Evolutionary conservation across 2,329 filamentous ascomycete species (phyloP).

Genomic region (Capronia americana): DNA sequence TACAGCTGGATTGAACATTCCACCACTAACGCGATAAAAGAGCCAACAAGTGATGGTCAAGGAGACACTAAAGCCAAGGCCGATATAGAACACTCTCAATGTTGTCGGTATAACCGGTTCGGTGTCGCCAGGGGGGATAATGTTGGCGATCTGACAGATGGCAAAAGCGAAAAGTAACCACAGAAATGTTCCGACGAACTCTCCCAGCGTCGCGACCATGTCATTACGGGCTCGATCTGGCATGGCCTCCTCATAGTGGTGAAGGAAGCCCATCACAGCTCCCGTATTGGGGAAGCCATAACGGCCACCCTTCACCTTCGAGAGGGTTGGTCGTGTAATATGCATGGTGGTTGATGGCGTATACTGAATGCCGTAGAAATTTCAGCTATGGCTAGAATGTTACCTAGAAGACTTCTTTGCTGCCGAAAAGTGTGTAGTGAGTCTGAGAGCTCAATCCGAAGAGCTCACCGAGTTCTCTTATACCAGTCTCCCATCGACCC

Average conservation of each 20-base stretch:
- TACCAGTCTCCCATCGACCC: background rate
- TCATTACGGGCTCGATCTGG: background rate
- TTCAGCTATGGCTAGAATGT: background rate
- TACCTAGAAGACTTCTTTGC: background rate
- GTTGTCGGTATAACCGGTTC: slow-evolving; percentile 7
- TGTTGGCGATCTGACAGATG: slow-evolving; percentile 10
- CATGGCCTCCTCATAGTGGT: slow-evolving; percentile 1
- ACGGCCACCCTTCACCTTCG: background rate
- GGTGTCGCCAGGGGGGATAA: background rate
- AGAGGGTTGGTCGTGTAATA: background rate
- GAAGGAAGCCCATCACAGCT: slow-evolving; percentile 14
- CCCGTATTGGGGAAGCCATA: slow-evolving; percentile 1
- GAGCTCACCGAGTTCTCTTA: background rate
- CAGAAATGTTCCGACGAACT: slow-evolving; percentile 9
- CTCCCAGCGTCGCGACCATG: slow-evolving; percentile 11
- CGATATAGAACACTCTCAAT: slow-evolving; percentile 32
- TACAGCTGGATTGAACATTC: slow-evolving; percentile 59
- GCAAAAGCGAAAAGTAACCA: slow-evolving; percentile 10
- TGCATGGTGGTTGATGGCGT: background rate
- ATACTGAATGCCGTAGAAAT: background rate
- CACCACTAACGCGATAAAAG: slow-evolving; percentile 60
- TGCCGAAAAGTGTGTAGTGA: background rate
- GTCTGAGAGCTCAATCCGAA: no score
- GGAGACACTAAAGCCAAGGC: slow-evolving; percentile 53
- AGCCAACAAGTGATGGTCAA: slow-evolving; percentile 61